Evolutionary conservation across 352 stramenopile species (phyloP), one percentile per base, ranked within the genome.

Genomic region (Pythium aquatile): DNA sequence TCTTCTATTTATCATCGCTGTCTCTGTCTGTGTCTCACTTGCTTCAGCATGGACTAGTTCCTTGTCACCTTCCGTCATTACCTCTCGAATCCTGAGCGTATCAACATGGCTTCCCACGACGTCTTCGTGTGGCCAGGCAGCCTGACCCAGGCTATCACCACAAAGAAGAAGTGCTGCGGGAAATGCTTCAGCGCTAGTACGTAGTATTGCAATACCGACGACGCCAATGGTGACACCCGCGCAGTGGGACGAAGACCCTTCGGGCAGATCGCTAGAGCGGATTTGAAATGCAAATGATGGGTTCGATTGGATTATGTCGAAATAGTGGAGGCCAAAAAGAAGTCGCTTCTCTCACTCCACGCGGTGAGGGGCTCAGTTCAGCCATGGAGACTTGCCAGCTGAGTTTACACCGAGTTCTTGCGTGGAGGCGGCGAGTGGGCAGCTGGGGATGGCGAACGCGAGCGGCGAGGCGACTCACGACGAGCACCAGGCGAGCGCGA

Each of bases 381-480:
- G 33, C 24, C 46, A 28, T 37, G 8, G 20, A 61, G 44, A 49
- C 7, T 28, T 20, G 13, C 28, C n/a, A 53, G n/a, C 17, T 32
- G 24, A 48, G 24, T 71, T 85, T 87, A 91, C 58, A 85, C 78
- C 48, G 80, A 88, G 66, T 93, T 81, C 80, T 91, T 91, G 68
- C 78, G 75, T 20, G 77, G 77, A 47, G 73, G 62, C 14, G 84
- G 81, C 65, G 84, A 90, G 61, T 70, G 66, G 11, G 74, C 79
- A 35, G 73, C 77, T 33, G 80, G 82, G 20, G 81, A 93, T 33
- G 66, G 79, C 42, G 84, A 93, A 46, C 79, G 82, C 65, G 83
- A 92, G 58, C 82, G 84, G 30, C 81, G 83, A 8, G 81, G 85
- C 7, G 77, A 82, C 40, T 92, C 79, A 59, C 81, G 82, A 56